phyloP scores from a whole-genome alignment of 176 grass and related monocot species.

The Hyparrhenia diplandra region DNA sequence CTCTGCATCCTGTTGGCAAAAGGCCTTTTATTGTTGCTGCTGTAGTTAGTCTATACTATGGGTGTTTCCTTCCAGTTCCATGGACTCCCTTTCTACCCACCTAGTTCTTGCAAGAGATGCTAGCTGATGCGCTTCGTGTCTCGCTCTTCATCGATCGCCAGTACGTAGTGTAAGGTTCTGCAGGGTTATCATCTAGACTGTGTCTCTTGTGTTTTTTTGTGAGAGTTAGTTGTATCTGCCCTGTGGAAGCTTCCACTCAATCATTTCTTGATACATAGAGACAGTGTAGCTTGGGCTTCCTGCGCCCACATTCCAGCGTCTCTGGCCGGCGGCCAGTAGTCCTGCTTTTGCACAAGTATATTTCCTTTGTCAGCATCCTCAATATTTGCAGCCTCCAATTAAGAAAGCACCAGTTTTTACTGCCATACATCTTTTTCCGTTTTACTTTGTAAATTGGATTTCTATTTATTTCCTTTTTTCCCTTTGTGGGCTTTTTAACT shows the following conservation, averaged over 20 bases:
- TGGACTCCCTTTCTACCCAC: not conserved
- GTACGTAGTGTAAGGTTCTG: too few relatives aligned
- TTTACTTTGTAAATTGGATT: not conserved
- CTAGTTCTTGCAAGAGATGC: not conserved
- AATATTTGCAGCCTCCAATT: not conserved
- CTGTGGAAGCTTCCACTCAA: constrained; percentile 13
- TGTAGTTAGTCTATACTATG: not conserved
- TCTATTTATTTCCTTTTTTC: not conserved
- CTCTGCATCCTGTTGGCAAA: not conserved
- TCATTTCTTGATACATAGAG: not conserved
- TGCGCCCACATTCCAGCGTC: not conserved
- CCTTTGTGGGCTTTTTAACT: not conserved
- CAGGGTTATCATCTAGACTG: not conserved
- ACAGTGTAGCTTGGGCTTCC: not conserved
- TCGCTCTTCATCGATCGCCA: not conserved
- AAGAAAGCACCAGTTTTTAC: not conserved
- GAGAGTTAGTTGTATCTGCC: not conserved
- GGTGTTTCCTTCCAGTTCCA: not conserved
- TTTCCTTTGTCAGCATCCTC: not conserved
- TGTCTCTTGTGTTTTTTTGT: not conserved
- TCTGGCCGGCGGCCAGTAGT: not conserved
- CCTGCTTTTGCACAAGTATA: not conserved
- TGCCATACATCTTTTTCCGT: not conserved
- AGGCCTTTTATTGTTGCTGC: not conserved
- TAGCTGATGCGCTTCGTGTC: not conserved